These are phyloP conservation scores for Trichoderma asperelloides DNA, from an alignment of 495 filamentous ascomycete species.

Conservation along the genomic window DNA sequence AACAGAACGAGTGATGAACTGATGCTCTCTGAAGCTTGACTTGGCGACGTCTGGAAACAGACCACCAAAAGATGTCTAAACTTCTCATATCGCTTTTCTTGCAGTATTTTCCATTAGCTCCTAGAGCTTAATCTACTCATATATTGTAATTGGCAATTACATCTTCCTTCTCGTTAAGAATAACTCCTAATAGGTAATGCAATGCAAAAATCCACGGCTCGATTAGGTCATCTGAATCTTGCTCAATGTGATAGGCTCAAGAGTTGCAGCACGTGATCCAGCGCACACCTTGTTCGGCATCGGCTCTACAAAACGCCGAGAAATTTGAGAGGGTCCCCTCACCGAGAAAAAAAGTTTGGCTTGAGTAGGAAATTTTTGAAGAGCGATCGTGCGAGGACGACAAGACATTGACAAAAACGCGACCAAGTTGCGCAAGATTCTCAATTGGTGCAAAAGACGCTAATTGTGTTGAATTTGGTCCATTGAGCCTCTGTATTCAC, in stretches of 20 bases:
- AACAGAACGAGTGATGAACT: too few relatives aligned
- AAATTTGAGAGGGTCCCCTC: neutral
- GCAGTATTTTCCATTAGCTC: too few relatives aligned
- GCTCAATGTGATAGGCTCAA: neutral
- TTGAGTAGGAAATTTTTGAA: conserved; percentile 6
- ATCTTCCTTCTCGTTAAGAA: neutral
- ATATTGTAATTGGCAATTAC: too few relatives aligned
- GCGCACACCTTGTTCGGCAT: neutral
- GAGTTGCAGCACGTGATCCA: neutral
- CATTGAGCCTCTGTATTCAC: neutral
- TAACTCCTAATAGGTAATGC: neutral
- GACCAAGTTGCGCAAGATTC: conserved; percentile 5
- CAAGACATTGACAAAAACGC: conserved; percentile 1
- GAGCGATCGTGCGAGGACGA: conserved; percentile 5
- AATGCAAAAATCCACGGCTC: neutral
- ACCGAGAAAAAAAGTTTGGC: neutral
- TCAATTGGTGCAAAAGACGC: neutral
- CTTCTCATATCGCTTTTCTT: too few relatives aligned
- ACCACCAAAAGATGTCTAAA: too few relatives aligned
- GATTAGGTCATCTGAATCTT: neutral
- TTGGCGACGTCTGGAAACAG: too few relatives aligned
- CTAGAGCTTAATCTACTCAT: too few relatives aligned
- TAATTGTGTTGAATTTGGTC: neutral
- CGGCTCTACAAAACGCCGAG: conserved; percentile 3
- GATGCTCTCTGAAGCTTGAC: too few relatives aligned